These are phyloP conservation scores for Sanghuangporus sanghuang DNA, from an alignment of 1,284 basidiomycete species.

Conservation along the genomic window DNA sequence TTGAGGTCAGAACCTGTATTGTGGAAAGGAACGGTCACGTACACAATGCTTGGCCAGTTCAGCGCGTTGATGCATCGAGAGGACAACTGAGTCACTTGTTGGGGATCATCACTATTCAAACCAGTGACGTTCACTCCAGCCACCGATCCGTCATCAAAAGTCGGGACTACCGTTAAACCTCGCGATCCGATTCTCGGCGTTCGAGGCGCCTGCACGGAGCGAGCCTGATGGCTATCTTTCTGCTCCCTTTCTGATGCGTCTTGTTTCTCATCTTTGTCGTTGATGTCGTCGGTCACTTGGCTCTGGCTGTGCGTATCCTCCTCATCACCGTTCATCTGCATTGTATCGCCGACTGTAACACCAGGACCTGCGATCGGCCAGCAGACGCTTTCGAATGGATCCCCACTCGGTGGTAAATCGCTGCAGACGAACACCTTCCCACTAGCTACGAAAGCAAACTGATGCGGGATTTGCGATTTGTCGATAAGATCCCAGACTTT, in stretches of 20 bases:
- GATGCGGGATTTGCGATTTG: not conserved
- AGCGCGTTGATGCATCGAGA: constrained; percentile 10
- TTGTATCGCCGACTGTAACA: not conserved
- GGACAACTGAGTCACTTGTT: not conserved
- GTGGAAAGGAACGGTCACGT: not conserved
- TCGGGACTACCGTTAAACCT: not conserved
- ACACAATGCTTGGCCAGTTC: constrained; percentile 12
- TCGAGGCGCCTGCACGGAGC: not conserved
- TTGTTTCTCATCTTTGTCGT: not conserved
- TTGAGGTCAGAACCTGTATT: not conserved
- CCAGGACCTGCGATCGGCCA: constrained; percentile 11
- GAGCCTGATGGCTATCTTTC: not conserved
- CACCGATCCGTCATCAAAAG: not conserved
- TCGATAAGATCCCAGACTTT: constrained; percentile 5
- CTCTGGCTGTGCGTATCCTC: not conserved
- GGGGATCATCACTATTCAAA: not conserved
- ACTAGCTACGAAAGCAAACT: constrained; percentile 14
- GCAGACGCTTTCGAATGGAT: constrained; percentile 8
- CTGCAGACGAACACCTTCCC: constrained; percentile 10
- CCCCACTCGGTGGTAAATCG: constrained; percentile 3
- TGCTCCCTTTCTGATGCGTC: not conserved
- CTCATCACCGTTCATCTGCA: not conserved
- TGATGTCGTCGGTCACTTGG: not conserved
- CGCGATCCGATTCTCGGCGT: not conserved
- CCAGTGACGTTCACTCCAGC: not conserved